Evolutionary conservation across 2,329 filamentous ascomycete genomes (phyloP).

Genomic region (Alternaria alternata): DNA sequence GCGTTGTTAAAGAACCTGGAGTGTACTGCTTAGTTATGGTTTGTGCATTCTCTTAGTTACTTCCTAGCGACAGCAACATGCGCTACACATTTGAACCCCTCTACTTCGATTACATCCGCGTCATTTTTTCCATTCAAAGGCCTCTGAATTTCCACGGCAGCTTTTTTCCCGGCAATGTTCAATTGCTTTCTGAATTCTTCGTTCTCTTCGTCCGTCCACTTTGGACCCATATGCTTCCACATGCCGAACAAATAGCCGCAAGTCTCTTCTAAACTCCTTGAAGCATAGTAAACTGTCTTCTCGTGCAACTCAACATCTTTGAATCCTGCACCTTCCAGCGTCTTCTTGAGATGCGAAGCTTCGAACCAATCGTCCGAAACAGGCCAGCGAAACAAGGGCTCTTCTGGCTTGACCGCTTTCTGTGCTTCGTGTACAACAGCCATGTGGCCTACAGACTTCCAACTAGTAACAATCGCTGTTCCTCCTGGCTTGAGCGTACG

Average conservation of each 20-base stretch:
- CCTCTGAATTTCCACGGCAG: background rate
- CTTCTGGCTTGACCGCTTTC: conserved; percentile 7
- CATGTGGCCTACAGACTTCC: conserved; percentile 20
- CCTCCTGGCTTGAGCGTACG: conserved; percentile 50
- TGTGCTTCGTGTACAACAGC: conserved; percentile 15
- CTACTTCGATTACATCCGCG: conserved; percentile 9
- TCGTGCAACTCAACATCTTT: conserved; percentile 11
- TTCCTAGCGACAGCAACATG: conserved; percentile 19
- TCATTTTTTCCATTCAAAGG: conserved; percentile 8
- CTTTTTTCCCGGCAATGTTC: background rate
- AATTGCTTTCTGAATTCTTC: conserved; percentile 11
- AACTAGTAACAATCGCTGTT: conserved; percentile 41
- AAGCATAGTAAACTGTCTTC: conserved; percentile 15
- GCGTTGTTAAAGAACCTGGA: background rate
- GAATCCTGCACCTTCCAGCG: conserved; percentile 16
- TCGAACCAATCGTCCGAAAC: conserved; percentile 22
- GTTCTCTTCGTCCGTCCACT: conserved; percentile 14
- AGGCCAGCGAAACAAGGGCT: conserved; percentile 18
- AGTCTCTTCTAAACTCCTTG: conserved; percentile 9
- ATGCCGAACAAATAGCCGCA: conserved; percentile 11
- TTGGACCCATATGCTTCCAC: conserved; percentile 8
- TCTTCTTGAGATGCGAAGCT: conserved; percentile 10
- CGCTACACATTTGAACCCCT: conserved; percentile 15
- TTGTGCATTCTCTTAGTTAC: background rate
- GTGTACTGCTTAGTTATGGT: background rate